Evolutionary conservation across 2,329 filamentous ascomycete genomes (phyloP), one percentile per base, ranked within the genome.

Genomic region (Fonsecaea pedrosoi): DNA sequence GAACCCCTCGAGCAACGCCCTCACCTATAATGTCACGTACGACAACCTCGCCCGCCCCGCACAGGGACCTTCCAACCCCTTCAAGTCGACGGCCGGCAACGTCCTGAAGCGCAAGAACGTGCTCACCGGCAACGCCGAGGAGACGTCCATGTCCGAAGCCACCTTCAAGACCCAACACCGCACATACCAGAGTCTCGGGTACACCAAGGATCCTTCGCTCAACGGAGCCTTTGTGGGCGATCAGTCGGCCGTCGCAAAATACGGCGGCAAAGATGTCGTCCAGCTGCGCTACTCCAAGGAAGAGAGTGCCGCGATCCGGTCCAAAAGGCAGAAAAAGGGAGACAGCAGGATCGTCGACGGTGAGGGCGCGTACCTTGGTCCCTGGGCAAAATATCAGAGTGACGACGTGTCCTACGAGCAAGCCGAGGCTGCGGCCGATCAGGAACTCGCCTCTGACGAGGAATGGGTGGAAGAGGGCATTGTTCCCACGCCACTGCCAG

Each of bases 111-210:
- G 91, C 67, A 94, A 94, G 76, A 94, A 93, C 69, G 85, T 94
- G 1, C 84, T 92, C 10, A 97, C 95, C 0, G 95, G 95, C 10
- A 90, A 87, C 74, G 95, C 95, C 1, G 87, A 95, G 73, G 94
- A 99, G 79, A 93, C 91, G 0, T 91, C 87, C 72, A 88, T 99
- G 70, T 96, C 92, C 78, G 95, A 98, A 75, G 88, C 94, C 70
- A 93, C 92, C 0, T 99, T 99, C 77, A 88, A 92, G 72, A 87
- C 87, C 74, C 93, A 95, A 71, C 94, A 97, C 77, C 90, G 92
- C 65, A 93, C 92, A 1, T 86, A 95, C 67, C 90, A 94, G 77
- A 86, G 90, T 69, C 72, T 84, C 54, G 83, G 83, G 2, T 85
- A 85, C 72, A 81, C 87, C 74, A 78, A 79, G 71, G 81, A 84